phyloP scores from a whole-genome alignment of 164 flowering plant species.

The Taxillus chinensis region DNA sequence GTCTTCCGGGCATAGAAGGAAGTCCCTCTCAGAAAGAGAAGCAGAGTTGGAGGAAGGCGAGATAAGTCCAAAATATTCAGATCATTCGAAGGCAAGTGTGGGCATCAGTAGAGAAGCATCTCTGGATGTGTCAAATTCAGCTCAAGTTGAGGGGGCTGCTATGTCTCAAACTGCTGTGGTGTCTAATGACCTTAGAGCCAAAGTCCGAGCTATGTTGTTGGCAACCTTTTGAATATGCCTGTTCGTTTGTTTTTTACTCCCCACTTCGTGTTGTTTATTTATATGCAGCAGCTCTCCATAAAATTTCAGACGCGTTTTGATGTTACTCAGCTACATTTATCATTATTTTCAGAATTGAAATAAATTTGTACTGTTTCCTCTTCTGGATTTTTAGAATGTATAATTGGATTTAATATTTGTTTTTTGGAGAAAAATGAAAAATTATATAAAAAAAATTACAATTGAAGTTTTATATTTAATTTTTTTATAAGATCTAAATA shows the following conservation, averaged over 20 bases:
- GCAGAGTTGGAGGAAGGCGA: conserved; percentile 56
- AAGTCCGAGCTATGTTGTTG: conserved; percentile 81
- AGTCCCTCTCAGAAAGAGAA: conserved; percentile 21
- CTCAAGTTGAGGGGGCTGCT: conserved; percentile 15
- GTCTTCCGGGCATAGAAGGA: not conserved
- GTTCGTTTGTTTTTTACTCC: not conserved
- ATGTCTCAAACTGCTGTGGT: conserved; percentile 37
- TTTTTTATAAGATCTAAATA: no score
- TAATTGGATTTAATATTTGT: no score
- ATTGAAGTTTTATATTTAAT: no score
- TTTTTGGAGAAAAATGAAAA: no score
- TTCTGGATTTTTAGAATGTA: no score
- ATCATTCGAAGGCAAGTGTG: conserved; percentile 22
- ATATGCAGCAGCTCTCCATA: no score
- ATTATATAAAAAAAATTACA: no score
- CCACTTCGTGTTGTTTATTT: no score
- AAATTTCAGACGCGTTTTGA: no score
- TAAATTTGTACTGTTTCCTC: no score
- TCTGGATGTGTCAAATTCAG: conserved; percentile 17
- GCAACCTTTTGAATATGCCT: conserved; percentile 36
- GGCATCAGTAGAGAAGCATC: conserved; percentile 29
- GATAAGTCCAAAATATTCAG: conserved; percentile 22
- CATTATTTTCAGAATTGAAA: no score
- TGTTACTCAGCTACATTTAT: no score
- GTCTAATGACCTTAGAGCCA: conserved; percentile 76